Evolutionary conservation across 2,329 filamentous ascomycete species (phyloP).

Genomic region (Alternaria gaisen): DNA sequence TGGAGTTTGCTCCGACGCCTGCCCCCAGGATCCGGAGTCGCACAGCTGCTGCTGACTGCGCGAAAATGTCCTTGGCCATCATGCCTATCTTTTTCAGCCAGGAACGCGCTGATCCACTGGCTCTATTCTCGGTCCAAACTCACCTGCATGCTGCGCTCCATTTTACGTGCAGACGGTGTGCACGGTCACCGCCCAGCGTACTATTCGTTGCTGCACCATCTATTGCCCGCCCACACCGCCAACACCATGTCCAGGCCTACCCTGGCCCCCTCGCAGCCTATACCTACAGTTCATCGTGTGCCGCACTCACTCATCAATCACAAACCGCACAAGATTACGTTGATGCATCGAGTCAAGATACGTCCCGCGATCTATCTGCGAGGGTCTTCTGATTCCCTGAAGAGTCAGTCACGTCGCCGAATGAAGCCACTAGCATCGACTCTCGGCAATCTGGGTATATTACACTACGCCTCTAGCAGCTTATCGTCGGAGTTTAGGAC

Average conservation of each 20-base stretch:
- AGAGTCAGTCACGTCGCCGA: conserved; percentile 12
- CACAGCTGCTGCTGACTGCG: neutral
- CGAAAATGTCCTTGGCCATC: conserved; percentile 4
- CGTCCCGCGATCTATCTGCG: neutral
- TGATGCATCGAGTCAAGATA: conserved; percentile 11
- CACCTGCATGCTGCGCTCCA: neutral
- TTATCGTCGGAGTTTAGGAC: conserved; percentile 23
- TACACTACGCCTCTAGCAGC: conserved; percentile 10
- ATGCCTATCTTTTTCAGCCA: conserved; percentile 3
- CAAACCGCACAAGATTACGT: conserved; percentile 13
- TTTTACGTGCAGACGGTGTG: conserved; percentile 5
- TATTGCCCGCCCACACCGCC: conserved; percentile 17
- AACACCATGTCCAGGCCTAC: neutral
- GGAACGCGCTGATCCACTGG: conserved; percentile 14
- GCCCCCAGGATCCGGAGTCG: conserved; percentile 1
- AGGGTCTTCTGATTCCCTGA: conserved; percentile 2
- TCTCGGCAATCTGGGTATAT: conserved; percentile 29
- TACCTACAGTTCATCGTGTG: conserved; percentile 5
- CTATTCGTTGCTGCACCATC: conserved; percentile 6
- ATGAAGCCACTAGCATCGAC: conserved; percentile 9
- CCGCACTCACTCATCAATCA: conserved; percentile 3
- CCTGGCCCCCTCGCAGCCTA: conserved; percentile 2
- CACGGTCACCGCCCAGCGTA: conserved; percentile 1
- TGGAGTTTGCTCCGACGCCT: neutral
- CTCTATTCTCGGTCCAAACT: conserved; percentile 15